Evolutionary conservation across 805 yeast genomes (phyloP).

Genomic region (Ogataea pignaliae): DNA sequence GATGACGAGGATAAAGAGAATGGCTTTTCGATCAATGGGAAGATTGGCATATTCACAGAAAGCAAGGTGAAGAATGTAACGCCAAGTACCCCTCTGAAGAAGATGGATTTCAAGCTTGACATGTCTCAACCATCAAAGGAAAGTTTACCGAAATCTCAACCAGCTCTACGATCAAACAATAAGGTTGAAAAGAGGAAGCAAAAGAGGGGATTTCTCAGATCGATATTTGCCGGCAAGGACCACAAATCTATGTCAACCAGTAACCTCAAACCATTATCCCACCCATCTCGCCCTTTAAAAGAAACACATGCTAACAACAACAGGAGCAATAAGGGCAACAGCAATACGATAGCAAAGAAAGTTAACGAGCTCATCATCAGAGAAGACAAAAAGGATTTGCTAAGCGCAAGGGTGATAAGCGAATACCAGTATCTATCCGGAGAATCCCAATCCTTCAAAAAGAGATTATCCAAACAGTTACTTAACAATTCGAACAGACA

Average conservation of each 20-base stretch:
- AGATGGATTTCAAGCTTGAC: slow-evolving; percentile 40
- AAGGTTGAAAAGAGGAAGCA: neutral
- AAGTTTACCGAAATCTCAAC: neutral
- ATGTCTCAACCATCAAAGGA: slow-evolving; percentile 12
- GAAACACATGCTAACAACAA: neutral
- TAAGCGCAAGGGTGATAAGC: slow-evolving; percentile 67
- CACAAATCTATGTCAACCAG: neutral
- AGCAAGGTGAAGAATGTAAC: slow-evolving; percentile 40
- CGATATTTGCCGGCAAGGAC: slow-evolving; percentile 2
- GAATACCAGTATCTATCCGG: slow-evolving; percentile 47
- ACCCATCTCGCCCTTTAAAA: slow-evolving; percentile 1
- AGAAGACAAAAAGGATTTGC: slow-evolving; percentile 47
- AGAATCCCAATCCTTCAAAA: slow-evolving; percentile 12
- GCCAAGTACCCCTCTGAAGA: slow-evolving; percentile 68
- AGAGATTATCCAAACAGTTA: slow-evolving; percentile 23
- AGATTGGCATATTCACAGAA: slow-evolving; percentile 44
- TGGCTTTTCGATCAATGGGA: slow-evolving; percentile 49
- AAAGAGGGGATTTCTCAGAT: slow-evolving; percentile 9
- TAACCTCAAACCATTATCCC: neutral
- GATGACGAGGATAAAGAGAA: slow-evolving; percentile 17
- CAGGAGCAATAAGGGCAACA: too few relatives aligned
- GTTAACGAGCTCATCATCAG: slow-evolving; percentile 1
- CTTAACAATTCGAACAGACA: slow-evolving; percentile 14
- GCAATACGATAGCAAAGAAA: neutral
- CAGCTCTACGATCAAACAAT: neutral